Conservation (phyloP, 345 rosid genomes). For the Citrus australasica region DNA sequence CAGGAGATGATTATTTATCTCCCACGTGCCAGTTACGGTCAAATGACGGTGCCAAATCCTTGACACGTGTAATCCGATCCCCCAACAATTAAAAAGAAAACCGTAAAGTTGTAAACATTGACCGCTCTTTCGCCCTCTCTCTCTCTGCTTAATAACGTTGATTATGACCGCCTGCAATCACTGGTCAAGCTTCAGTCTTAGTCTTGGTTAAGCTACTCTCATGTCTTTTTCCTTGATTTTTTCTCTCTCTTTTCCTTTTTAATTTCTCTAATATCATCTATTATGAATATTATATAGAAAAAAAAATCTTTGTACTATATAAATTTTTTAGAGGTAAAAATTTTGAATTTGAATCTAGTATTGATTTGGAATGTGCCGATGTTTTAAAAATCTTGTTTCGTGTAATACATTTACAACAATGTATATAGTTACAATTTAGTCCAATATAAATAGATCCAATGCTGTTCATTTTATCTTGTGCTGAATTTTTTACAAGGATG, state of each 20-base stretch:
- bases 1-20: not conserved
- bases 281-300: not conserved
- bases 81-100: not conserved
- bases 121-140: not conserved
- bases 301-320: no score
- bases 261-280: not conserved
- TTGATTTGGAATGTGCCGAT: no score
- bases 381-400: no score
- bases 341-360: no score
- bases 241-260: not conserved
- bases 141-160: not conserved
- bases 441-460: no score
- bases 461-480: no score
- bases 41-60: constrained; percentile 37
- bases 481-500: no score
- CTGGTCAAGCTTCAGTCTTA: not conserved
- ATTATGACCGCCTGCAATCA: not conserved
- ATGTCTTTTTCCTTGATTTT: not conserved
- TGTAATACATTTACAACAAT: no score
- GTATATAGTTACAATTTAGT: no score
- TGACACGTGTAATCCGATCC: constrained; percentile 18
- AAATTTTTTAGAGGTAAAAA: no score
- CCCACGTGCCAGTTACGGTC: constrained; percentile 30
- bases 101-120: constrained; percentile 31
- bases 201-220: not conserved